phyloP scores from a whole-genome alignment of 495 filamentous ascomycete genomes.

The Articulospora tetracladia region DNA sequence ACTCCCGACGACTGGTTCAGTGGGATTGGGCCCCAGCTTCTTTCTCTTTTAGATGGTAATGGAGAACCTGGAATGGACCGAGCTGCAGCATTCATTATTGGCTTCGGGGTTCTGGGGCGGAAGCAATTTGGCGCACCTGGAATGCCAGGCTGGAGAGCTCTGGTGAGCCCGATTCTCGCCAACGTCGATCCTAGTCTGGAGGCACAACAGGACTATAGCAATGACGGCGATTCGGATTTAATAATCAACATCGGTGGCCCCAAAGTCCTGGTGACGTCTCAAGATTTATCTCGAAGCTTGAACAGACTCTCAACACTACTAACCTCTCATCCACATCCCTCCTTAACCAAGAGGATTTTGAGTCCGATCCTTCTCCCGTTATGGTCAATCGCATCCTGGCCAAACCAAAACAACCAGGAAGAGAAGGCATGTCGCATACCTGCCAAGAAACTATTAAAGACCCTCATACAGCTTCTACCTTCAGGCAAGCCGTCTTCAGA shows the following conservation, averaged over 20 bases:
- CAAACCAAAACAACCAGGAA: slow-evolving; percentile 24
- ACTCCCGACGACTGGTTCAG: slow-evolving; percentile 55
- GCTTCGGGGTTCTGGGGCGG: slow-evolving; percentile 66
- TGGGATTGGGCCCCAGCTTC: slow-evolving; percentile 61
- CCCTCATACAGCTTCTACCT: slow-evolving; percentile 41
- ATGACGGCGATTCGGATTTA: neutral
- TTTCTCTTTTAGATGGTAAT: slow-evolving; percentile 61
- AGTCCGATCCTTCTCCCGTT: slow-evolving; percentile 60
- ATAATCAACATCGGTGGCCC: slow-evolving; percentile 29
- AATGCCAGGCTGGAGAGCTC: slow-evolving; percentile 63
- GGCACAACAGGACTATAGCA: neutral
- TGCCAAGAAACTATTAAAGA: slow-evolving; percentile 39
- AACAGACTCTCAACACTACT: slow-evolving; percentile 54
- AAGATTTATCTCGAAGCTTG: slow-evolving; percentile 45
- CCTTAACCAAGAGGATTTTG: slow-evolving; percentile 66
- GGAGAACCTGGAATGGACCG: slow-evolving; percentile 60
- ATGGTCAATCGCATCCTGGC: slow-evolving; percentile 63
- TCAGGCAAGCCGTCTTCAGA: slow-evolving; percentile 17
- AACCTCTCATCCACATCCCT: slow-evolving; percentile 67
- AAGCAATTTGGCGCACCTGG: slow-evolving; percentile 63
- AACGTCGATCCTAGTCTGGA: slow-evolving; percentile 51
- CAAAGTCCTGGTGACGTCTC: slow-evolving; percentile 30
- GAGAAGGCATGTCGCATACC: slow-evolving; percentile 29
- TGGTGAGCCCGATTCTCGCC: slow-evolving; percentile 62
- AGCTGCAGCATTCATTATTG: slow-evolving; percentile 68